Conservation (phyloP, 140 eudicot genomes). For the Flaveria floridana region DNA sequence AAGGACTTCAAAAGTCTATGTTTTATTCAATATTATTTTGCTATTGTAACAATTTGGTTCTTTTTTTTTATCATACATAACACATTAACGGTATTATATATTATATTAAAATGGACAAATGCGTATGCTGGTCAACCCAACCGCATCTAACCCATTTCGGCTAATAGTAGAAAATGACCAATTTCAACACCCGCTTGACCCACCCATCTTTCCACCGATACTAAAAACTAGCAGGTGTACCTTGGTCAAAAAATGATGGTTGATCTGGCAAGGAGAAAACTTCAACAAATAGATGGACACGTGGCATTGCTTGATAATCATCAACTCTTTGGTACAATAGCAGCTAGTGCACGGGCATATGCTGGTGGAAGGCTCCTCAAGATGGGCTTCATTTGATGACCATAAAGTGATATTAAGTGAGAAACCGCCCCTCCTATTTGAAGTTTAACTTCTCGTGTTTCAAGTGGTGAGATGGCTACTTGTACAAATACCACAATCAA, state of each 20-base stretch:
- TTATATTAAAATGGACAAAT: not conserved
- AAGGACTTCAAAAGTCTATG: not conserved
- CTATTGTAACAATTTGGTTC: not conserved
- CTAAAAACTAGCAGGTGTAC: conserved; percentile 20
- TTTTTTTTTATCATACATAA: not conserved
- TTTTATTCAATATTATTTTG: not conserved
- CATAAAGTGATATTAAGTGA: conserved; percentile 71
- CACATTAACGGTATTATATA: not conserved
- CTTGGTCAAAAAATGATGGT: conserved; percentile 31
- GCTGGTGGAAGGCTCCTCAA: conserved; percentile 65
- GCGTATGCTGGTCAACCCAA: not conserved
- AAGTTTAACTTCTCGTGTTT: conserved; percentile 73
- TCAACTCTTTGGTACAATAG: conserved; percentile 62
- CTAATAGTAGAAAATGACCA: not conserved
- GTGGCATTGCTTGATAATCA: conserved; percentile 8
- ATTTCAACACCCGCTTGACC: not conserved
- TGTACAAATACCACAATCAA: conserved; percentile 72
- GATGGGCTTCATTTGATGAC: conserved; percentile 69
- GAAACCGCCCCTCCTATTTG: conserved; percentile 75
- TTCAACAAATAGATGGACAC: not conserved
- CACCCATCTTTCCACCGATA: not conserved
- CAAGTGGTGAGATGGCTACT: conserved; percentile 72
- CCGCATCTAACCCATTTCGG: not conserved
- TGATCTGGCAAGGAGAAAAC: conserved; percentile 18
- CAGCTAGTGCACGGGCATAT: conserved; percentile 81